A percentile compares a stretch with the other conserved stretches of the same genome.
Conservation (phyloP, 441 rosid genomes). For the Croton laevigatus region DNA sequence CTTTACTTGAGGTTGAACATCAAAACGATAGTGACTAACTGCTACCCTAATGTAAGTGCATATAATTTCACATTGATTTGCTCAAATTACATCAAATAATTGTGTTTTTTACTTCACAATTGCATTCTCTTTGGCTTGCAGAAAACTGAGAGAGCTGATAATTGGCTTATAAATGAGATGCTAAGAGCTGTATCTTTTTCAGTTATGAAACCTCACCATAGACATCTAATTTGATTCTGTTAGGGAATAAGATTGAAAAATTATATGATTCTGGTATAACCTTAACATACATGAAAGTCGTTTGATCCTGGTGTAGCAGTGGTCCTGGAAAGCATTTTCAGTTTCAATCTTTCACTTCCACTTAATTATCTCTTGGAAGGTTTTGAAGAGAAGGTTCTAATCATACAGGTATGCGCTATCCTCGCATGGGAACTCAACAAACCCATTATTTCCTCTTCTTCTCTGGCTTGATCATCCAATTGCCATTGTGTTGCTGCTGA, state of each 20-base stretch:
- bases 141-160: conserved; percentile 75
- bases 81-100: conserved; percentile 10
- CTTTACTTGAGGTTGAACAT: conserved; percentile 56
- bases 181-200: conserved; percentile 84
- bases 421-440: background rate
- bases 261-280: conserved; percentile 16
- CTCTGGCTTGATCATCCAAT: conserved; percentile 8
- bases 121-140: conserved; percentile 34
- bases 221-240: background rate
- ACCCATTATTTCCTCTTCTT: background rate
- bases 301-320: conserved; percentile 72
- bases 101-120: conserved; percentile 8
- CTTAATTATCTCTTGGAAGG: conserved; percentile 70
- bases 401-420: conserved; percentile 56
- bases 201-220: conserved; percentile 1
- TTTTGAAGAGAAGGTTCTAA: conserved; percentile 47
- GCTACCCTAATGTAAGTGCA: conserved; percentile 73
- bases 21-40: conserved; percentile 52
- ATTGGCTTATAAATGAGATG: conserved; percentile 76
- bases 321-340: conserved; percentile 82
- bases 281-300: conserved; percentile 62
- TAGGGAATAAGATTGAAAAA: background rate
- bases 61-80: background rate
- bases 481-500: background rate
- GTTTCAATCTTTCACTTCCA: conserved; percentile 77